Evolutionary conservation across 2,329 filamentous ascomycete species (phyloP).

Genomic region (Colletotrichum sansevieriae): DNA sequence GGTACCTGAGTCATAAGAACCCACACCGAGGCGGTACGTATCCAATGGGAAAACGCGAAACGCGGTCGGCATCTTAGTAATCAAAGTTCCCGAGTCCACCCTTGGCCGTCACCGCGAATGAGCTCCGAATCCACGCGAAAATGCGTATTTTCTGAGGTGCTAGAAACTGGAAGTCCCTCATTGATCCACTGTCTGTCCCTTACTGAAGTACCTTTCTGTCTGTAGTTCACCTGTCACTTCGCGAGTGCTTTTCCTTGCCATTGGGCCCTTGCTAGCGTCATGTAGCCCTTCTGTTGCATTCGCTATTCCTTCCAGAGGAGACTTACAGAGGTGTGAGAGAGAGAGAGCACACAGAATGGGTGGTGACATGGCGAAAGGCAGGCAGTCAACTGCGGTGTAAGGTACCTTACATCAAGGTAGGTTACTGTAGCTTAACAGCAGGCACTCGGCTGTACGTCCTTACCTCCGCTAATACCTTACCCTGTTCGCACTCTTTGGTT

Average conservation of each 20-base stretch:
- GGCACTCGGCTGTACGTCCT: neutral
- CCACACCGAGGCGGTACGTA: neutral
- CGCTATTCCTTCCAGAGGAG: constrained; percentile 37
- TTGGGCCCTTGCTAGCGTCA: constrained; percentile 35
- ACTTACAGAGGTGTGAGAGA: constrained; percentile 1
- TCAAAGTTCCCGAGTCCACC: constrained; percentile 42
- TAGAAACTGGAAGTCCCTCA: neutral
- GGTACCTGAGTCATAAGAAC: constrained; percentile 39
- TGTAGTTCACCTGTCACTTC: neutral
- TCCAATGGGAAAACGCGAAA: constrained; percentile 5
- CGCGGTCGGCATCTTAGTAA: constrained; percentile 31
- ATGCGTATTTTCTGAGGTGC: neutral
- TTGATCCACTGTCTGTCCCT: neutral
- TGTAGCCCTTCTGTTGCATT: constrained; percentile 28
- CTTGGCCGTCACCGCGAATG: constrained; percentile 33
- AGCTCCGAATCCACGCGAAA: constrained; percentile 43
- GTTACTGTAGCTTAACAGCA: too few relatives aligned
- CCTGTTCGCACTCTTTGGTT: constrained; percentile 7
- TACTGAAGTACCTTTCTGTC: too few relatives aligned
- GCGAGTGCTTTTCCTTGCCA: constrained; percentile 3
- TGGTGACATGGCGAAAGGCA: neutral
- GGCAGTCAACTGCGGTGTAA: neutral
- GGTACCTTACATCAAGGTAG: too few relatives aligned
- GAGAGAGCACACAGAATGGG: neutral
- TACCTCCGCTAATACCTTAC: constrained; percentile 14